Evolutionary conservation across 1,284 basidiomycete genomes (phyloP).

Genomic region (Mixia osmundae): DNA sequence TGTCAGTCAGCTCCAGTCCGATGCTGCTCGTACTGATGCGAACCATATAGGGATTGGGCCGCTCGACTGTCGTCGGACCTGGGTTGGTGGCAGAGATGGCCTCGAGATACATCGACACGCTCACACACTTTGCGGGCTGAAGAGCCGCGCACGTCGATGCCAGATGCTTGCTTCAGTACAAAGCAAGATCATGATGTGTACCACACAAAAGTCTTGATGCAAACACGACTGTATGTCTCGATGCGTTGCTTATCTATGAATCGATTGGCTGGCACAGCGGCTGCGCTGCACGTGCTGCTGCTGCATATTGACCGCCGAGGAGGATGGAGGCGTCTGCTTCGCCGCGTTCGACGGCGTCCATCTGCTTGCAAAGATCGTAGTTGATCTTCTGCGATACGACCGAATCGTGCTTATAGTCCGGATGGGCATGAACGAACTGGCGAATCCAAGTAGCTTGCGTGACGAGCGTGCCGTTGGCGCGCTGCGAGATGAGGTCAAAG

Average conservation of each 20-base stretch:
- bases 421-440: constrained; percentile 68
- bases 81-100: constrained; percentile 69
- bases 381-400: constrained; percentile 76
- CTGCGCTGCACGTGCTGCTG: background rate
- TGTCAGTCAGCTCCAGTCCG: constrained; percentile 29
- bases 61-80: constrained; percentile 64
- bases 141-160: too few species aligned
- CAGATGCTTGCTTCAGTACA: too few species aligned
- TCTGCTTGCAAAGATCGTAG: constrained; percentile 68
- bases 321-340: constrained; percentile 3
- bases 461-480: constrained; percentile 59
- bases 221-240: too few species aligned
- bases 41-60: constrained; percentile 39
- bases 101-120: constrained; percentile 23
- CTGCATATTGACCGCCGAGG: background rate
- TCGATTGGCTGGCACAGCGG: too few species aligned
- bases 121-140: too few species aligned
- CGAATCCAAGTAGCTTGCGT: constrained; percentile 88
- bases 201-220: too few species aligned
- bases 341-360: constrained; percentile 50
- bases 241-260: too few species aligned
- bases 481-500: constrained; percentile 46
- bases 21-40: background rate
- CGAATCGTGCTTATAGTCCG: constrained; percentile 72
- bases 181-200: too few species aligned